Conservation (phyloP, 371 early-diverging fungal species). For the Mortierella sp. region DNA sequence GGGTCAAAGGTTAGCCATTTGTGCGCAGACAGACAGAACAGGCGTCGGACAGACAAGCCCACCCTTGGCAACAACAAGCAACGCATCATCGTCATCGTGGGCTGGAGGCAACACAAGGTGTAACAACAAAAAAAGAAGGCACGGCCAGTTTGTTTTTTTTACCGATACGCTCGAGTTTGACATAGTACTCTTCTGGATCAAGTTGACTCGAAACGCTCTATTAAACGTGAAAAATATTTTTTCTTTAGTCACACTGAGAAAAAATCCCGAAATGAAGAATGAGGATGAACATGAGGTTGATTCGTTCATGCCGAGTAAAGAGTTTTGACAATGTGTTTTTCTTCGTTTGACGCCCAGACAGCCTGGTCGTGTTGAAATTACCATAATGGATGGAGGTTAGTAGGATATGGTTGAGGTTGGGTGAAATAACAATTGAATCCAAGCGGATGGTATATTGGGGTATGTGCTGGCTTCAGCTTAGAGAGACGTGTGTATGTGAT, state of each 20-base stretch:
- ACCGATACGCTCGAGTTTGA: conserved; percentile 53
- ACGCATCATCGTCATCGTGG: too few species aligned
- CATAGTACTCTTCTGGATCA: conserved; percentile 58
- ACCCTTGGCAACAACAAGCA: not conserved
- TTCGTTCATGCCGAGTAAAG: not conserved
- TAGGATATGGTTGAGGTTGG: not conserved
- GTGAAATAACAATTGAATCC: not conserved
- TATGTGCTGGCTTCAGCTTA: not conserved
- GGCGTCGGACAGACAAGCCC: too few species aligned
- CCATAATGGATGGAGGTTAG: conserved; percentile 14
- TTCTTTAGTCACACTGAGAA: not conserved
- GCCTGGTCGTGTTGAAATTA: not conserved
- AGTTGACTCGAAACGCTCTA: conserved; percentile 47
- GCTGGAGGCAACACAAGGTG: conserved; percentile 15
- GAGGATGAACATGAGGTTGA: not conserved
- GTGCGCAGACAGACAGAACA: conserved; percentile 1
- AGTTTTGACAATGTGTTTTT: not conserved
- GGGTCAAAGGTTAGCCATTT: not conserved
- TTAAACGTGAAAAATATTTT: not conserved
- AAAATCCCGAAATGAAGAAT: too few species aligned
- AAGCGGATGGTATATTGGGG: not conserved
- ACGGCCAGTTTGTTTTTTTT: not conserved
- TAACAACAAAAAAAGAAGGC: conserved; percentile 10
- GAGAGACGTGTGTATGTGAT: not conserved
- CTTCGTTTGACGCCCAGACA: not conserved